These are phyloP conservation scores for Rhytidhysteron rufulum DNA, from an alignment of 2,329 filamentous ascomycete genomes.

Conservation along the genomic window DNA sequence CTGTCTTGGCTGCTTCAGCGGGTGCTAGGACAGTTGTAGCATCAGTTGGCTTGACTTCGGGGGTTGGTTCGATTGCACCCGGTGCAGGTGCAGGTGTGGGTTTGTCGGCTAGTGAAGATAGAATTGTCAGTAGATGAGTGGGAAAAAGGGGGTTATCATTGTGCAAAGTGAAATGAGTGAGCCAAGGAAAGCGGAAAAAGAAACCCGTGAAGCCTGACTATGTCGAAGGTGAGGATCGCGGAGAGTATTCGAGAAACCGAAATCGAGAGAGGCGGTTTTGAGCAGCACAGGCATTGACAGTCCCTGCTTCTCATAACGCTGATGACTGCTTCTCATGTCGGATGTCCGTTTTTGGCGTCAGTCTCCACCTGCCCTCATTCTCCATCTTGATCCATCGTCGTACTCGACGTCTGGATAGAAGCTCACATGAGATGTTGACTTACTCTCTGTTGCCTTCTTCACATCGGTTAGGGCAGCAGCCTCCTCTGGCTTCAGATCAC, in stretches of 20 bases:
- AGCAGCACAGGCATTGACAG: background rate
- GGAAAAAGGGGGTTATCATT: slow-evolving; percentile 1
- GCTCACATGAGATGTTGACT: slow-evolving; percentile 14
- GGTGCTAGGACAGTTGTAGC: slow-evolving; percentile 8
- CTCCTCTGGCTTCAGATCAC: slow-evolving; percentile 24
- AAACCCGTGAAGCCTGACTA: background rate
- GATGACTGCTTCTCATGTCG: background rate
- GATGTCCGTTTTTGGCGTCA: slow-evolving; percentile 4
- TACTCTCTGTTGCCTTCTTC: slow-evolving; percentile 33
- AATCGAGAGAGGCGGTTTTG: background rate
- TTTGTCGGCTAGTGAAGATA: slow-evolving; percentile 10
- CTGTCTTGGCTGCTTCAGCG: slow-evolving; percentile 1
- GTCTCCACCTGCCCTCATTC: slow-evolving; percentile 14
- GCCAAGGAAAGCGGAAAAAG: background rate
- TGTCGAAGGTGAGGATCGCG: background rate
- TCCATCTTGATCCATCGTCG: slow-evolving; percentile 17
- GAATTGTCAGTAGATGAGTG: background rate
- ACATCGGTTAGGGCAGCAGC: slow-evolving; percentile 25
- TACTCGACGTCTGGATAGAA: background rate
- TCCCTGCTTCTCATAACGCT: background rate
- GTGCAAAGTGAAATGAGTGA: slow-evolving; percentile 2
- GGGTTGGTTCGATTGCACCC: slow-evolving; percentile 3
- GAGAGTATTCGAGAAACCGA: background rate
- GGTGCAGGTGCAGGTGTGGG: slow-evolving; percentile 11
- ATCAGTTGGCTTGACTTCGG: slow-evolving; percentile 12